These are phyloP conservation scores for Gymnopilus dilepis DNA, from an alignment of 768 basidiomycete species.

Conservation along the genomic window DNA sequence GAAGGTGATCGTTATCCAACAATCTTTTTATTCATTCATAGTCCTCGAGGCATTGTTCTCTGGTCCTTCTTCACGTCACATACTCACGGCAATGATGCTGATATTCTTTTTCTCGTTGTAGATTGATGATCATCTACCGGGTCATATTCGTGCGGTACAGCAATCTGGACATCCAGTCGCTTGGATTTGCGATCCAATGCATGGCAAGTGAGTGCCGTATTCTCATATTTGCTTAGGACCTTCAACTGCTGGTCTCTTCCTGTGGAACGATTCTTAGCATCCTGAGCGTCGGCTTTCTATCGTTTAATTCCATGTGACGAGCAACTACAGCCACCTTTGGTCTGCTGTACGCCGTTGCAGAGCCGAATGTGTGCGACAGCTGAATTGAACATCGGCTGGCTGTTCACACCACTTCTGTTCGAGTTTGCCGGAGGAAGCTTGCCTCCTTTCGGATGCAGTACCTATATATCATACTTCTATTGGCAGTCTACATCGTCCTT, in stretches of 20 bases:
- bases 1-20: not conserved
- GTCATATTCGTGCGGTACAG: conserved; percentile 84
- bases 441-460: too few relatives aligned
- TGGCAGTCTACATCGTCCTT: too few relatives aligned
- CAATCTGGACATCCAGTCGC: conserved; percentile 83
- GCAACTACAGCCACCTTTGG: too few relatives aligned
- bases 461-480: too few relatives aligned
- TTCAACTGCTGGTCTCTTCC: not conserved
- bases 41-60: not conserved
- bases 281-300: too few relatives aligned
- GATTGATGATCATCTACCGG: conserved; percentile 53
- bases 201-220: conserved; percentile 82
- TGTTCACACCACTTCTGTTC: too few relatives aligned
- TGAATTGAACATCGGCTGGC: too few relatives aligned
- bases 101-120: not conserved
- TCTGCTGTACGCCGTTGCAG: too few relatives aligned
- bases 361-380: too few relatives aligned
- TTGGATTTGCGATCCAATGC: conserved; percentile 99
- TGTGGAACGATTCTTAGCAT: not conserved
- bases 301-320: too few relatives aligned
- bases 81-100: not conserved
- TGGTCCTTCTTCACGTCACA: not conserved
- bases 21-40: not conserved
- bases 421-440: too few relatives aligned
- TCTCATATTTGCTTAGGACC: not conserved